Percentiles rank a stretch among this genome's conserved stretches.
These are phyloP conservation scores for Labyrinthula sp. DNA, from an alignment of 352 stramenopile genomes.

Conservation along the genomic window DNA sequence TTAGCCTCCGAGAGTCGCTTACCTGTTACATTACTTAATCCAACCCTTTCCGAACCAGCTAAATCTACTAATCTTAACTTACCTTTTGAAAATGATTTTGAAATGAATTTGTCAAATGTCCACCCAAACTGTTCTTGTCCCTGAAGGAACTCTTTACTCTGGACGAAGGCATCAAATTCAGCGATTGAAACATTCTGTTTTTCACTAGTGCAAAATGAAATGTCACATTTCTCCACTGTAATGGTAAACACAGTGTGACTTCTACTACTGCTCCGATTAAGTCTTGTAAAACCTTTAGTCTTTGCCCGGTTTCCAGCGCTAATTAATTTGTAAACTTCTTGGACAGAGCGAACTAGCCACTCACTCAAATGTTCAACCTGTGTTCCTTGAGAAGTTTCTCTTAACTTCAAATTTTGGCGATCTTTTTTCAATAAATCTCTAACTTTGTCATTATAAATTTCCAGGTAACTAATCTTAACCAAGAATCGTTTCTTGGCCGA, in stretches of 20 bases:
- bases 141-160: too few species aligned
- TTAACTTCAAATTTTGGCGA: slow-evolving; percentile 64
- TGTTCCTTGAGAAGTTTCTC: slow-evolving; percentile 71
- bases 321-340: slow-evolving; percentile 81
- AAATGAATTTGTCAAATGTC: too few species aligned
- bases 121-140: too few species aligned
- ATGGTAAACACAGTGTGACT: slow-evolving; percentile 78
- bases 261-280: slow-evolving; percentile 36
- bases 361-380: slow-evolving; percentile 79
- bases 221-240: slow-evolving; percentile 71
- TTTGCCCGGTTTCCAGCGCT: slow-evolving; percentile 43
- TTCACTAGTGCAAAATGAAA: too few species aligned
- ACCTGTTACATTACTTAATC: slow-evolving; percentile 60
- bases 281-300: slow-evolving; percentile 36
- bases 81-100: too few species aligned
- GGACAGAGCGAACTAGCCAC: slow-evolving; percentile 66
- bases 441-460: slow-evolving; percentile 81
- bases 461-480: slow-evolving; percentile 65
- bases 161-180: too few species aligned
- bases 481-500: slow-evolving; percentile 58
- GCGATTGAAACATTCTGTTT: too few species aligned
- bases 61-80: slow-evolving; percentile 79
- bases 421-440: slow-evolving; percentile 76
- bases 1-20: slow-evolving; percentile 48
- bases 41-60: slow-evolving; percentile 66